These are phyloP conservation scores for Pythium brassicae DNA, from an alignment of 352 stramenopile genomes.

Conservation along the genomic window DNA sequence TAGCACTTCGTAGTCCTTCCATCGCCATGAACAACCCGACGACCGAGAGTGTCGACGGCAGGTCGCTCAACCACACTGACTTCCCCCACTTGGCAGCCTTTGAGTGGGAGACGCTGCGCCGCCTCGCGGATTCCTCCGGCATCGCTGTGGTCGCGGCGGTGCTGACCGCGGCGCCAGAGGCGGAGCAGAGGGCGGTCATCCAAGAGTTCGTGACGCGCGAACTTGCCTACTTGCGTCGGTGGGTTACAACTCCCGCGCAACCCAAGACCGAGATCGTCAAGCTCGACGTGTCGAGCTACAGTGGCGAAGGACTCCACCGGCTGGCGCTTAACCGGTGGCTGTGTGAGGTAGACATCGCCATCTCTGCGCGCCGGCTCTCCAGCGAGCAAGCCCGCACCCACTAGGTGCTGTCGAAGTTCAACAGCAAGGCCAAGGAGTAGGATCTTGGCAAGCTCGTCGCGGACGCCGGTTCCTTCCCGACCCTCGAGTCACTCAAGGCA, in stretches of 20 bases:
- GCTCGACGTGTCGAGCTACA: not conserved
- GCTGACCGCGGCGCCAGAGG: not conserved
- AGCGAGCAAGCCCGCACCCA: not conserved
- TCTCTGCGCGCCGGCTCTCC: not conserved
- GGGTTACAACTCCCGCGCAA: not conserved
- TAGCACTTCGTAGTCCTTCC: not conserved
- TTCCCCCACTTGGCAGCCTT: not conserved
- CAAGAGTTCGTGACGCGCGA: conserved; percentile 1
- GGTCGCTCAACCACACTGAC: not conserved
- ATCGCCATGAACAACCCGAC: not conserved
- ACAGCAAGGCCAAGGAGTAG: too few relatives aligned
- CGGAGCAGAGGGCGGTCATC: not conserved
- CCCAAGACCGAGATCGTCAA: not conserved
- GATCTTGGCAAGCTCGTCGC: too few relatives aligned
- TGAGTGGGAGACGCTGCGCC: not conserved
- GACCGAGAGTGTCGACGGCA: not conserved
- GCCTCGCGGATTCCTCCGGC: not conserved
- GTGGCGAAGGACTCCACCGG: not conserved
- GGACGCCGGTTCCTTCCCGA: too few relatives aligned
- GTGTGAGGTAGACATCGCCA: not conserved
- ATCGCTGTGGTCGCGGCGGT: not conserved
- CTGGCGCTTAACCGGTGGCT: not conserved
- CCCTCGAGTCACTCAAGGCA: too few relatives aligned
- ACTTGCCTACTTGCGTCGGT: not conserved
- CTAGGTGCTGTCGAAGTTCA: not conserved